phyloP scores from a whole-genome alignment of 2,329 filamentous ascomycete species.

The Talaromyces verruculosus region DNA sequence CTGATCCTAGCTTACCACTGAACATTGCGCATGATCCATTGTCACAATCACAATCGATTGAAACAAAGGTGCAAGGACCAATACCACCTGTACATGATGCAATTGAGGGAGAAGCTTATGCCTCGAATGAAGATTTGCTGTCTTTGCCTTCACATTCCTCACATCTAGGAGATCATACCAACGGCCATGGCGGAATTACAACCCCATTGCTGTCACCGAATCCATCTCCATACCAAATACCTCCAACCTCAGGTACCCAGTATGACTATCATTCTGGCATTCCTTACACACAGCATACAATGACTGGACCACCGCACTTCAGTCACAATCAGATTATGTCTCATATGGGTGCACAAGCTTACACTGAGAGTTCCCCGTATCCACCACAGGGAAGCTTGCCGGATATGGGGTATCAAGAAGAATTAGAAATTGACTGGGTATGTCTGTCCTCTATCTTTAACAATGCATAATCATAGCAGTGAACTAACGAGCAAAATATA shows the following conservation, averaged over 20 bases:
- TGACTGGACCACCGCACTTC: neutral
- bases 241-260: neutral
- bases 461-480: neutral
- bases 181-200: neutral
- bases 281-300: neutral
- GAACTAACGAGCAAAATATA: neutral
- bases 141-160: neutral
- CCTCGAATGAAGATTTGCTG: neutral
- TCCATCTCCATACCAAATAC: neutral
- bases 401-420: neutral
- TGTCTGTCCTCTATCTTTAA: neutral
- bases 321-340: neutral
- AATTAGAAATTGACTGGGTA: neutral
- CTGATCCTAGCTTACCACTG: slow-evolving; percentile 6
- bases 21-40: neutral
- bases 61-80: neutral
- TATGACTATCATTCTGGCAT: neutral
- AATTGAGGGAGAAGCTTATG: neutral
- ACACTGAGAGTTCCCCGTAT: neutral
- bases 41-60: neutral
- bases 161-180: neutral
- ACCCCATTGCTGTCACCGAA: neutral
- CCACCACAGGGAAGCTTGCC: neutral
- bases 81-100: neutral
- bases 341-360: neutral